Percentiles rank a stretch among this genome's conserved stretches.
Evolutionary conservation across 371 early-diverging fungal genomes (phyloP).

Genomic region (Mucor circinelloides): DNA sequence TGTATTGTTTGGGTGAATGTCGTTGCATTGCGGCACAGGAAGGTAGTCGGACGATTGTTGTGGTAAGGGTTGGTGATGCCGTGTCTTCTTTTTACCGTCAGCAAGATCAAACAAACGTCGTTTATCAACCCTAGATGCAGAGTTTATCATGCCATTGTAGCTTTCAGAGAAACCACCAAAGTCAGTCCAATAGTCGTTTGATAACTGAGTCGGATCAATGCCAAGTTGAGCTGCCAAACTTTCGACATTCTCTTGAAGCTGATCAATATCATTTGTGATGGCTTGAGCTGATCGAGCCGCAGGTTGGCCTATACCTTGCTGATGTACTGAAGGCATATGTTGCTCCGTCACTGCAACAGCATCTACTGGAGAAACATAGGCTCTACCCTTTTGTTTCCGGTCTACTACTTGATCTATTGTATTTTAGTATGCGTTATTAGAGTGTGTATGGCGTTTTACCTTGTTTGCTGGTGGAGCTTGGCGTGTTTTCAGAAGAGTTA

Average conservation of each 20-base stretch:
- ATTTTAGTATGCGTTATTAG: too few relatives aligned
- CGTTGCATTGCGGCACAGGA: background rate
- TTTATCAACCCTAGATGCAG: background rate
- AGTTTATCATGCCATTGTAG: slow-evolving; percentile 11
- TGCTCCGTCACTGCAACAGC: background rate
- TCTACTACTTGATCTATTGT: background rate
- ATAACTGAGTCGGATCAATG: slow-evolving; percentile 23
- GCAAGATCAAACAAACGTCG: background rate
- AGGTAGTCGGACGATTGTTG: background rate
- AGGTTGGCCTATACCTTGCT: background rate
- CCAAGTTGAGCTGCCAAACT: slow-evolving; percentile 31
- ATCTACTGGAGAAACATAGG: background rate
- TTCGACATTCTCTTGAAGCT: slow-evolving; percentile 34
- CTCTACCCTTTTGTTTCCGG: background rate
- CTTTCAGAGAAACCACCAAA: slow-evolving; percentile 1
- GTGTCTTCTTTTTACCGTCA: background rate
- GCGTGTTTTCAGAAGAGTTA: too few relatives aligned
- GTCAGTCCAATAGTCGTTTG: slow-evolving; percentile 2
- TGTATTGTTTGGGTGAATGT: background rate
- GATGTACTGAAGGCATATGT: background rate
- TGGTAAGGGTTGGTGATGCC: background rate
- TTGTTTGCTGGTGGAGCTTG: too few relatives aligned
- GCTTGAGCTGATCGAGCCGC: slow-evolving; percentile 28
- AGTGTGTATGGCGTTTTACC: too few relatives aligned
- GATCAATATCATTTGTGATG: slow-evolving; percentile 34